phyloP scores from a whole-genome alignment of 2,329 filamentous ascomycete species.

The Penicillium thymicola region DNA sequence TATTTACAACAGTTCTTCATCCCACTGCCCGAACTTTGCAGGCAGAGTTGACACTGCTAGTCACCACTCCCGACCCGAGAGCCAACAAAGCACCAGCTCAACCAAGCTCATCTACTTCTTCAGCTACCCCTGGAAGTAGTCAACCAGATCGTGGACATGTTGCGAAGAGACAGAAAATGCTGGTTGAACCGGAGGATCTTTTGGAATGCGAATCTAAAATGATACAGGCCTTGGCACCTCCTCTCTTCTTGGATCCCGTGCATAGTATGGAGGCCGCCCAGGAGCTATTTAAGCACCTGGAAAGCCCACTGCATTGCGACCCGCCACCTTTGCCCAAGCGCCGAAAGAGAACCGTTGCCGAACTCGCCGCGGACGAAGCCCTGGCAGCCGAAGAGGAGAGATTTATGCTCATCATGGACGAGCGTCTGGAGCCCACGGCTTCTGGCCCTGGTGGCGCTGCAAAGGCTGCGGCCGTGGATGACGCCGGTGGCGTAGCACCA shows the following conservation, averaged over 20 bases:
- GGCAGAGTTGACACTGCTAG: constrained; percentile 72
- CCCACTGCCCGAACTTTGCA: constrained; percentile 75
- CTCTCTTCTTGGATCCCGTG: constrained; percentile 74
- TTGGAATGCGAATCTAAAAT: constrained; percentile 74
- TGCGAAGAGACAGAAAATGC: constrained; percentile 70
- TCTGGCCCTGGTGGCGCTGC: constrained; percentile 56
- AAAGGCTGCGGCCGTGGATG: constrained; percentile 67
- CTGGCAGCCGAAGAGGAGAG: constrained; percentile 83
- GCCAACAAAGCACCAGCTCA: constrained; percentile 47
- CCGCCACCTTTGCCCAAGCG: constrained; percentile 79
- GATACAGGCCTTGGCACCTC: constrained; percentile 68
- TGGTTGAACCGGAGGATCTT: constrained; percentile 71
- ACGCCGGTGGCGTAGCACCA: constrained; percentile 65
- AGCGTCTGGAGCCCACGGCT: constrained; percentile 64
- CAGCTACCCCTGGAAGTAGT: constrained; percentile 63
- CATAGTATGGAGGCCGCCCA: constrained; percentile 67
- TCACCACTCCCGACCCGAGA: constrained; percentile 63
- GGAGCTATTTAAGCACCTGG: constrained; percentile 65
- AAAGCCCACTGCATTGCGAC: constrained; percentile 73
- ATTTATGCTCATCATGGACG: constrained; percentile 90
- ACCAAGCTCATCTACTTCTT: constrained; percentile 34
- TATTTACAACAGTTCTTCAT: constrained; percentile 77
- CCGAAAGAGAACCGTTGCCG: constrained; percentile 88
- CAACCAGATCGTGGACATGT: constrained; percentile 54
- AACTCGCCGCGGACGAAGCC: constrained; percentile 92